Conservation (phyloP, 2,329 filamentous ascomycete species). For the Cladophialophora psammophila region DNA sequence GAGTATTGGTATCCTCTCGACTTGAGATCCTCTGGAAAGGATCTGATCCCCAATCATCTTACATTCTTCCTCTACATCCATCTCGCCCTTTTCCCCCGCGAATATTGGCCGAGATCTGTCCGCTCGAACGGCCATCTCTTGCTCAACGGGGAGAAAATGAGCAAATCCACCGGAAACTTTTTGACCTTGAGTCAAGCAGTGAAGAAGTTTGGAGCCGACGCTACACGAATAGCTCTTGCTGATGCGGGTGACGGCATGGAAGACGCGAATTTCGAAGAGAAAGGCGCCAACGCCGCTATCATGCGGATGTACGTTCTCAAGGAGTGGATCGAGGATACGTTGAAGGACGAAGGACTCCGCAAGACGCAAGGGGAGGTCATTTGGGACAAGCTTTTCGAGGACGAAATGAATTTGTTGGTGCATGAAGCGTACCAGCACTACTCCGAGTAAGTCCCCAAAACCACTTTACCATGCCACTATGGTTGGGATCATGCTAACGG, state of each 20-base stretch:
- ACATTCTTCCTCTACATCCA: conserved; percentile 97
- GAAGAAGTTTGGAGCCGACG: conserved; percentile 93
- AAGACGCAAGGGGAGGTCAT: conserved; percentile 71
- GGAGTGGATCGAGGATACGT: conserved; percentile 90
- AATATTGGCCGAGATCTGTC: conserved; percentile 87
- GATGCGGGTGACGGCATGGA: conserved; percentile 94
- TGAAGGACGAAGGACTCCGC: conserved; percentile 76
- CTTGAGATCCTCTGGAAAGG: conserved; percentile 86
- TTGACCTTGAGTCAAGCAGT: conserved; percentile 86
- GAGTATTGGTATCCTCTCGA: conserved; percentile 98
- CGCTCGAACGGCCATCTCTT: conserved; percentile 92
- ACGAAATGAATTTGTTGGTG: conserved; percentile 88
- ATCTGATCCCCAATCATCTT: conserved; percentile 90
- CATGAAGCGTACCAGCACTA: conserved; percentile 81
- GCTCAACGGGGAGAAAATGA: conserved; percentile 98
- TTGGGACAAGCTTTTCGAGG: conserved; percentile 88
- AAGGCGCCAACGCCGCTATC: conserved; percentile 90
- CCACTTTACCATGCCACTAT: background rate
- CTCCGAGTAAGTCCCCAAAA: conserved; percentile 59
- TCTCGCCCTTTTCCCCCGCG: conserved; percentile 81
- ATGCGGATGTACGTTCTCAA: conserved; percentile 81
- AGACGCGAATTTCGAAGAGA: conserved; percentile 97
- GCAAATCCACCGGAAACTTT: conserved; percentile 97
- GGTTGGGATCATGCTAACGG: conserved; percentile 16
- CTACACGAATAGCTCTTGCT: conserved; percentile 86